A percentile compares a stretch with the other conserved stretches of the same genome.
These are phyloP conservation scores for Candida tammaniensis DNA, from an alignment of 805 yeast species.

Conservation along the genomic window DNA sequence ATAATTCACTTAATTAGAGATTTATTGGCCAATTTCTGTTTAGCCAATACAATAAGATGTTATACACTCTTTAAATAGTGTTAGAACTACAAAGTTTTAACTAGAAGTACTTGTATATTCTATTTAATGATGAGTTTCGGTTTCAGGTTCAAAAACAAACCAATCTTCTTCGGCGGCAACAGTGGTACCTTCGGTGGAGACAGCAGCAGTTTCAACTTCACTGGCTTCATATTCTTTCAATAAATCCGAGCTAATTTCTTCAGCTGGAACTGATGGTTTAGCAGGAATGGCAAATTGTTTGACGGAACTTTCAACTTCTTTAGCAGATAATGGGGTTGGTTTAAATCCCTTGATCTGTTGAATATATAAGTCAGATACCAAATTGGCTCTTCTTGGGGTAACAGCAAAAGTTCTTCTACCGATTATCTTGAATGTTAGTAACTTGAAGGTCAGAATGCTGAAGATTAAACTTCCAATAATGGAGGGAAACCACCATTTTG, in stretches of 20 bases:
- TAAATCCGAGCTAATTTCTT: conserved; percentile 68
- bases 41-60: no score
- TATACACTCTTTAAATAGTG: no score
- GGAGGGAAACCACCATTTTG: no score
- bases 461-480: no score
- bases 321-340: conserved; percentile 70
- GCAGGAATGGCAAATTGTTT: conserved; percentile 81
- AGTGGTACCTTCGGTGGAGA: conserved; percentile 29
- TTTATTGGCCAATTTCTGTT: no score
- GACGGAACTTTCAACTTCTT: conserved; percentile 75
- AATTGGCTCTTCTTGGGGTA: conserved; percentile 49
- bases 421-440: conserved; percentile 11
- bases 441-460: no score
- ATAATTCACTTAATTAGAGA: no score
- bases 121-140: conserved; percentile 41
- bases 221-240: conserved; percentile 66
- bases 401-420: conserved; percentile 41
- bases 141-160: conserved; percentile 72
- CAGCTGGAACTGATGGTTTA: conserved; percentile 71
- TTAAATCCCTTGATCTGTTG: conserved; percentile 86
- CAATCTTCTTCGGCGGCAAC: conserved; percentile 70
- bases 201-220: conserved; percentile 53
- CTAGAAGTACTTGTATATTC: no score
- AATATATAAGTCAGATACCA: conserved; percentile 81
- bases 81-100: no score